Base-by-base conservation (phyloP, 768 basidiomycete genomes). In the Boletus insuetus region DNA sequence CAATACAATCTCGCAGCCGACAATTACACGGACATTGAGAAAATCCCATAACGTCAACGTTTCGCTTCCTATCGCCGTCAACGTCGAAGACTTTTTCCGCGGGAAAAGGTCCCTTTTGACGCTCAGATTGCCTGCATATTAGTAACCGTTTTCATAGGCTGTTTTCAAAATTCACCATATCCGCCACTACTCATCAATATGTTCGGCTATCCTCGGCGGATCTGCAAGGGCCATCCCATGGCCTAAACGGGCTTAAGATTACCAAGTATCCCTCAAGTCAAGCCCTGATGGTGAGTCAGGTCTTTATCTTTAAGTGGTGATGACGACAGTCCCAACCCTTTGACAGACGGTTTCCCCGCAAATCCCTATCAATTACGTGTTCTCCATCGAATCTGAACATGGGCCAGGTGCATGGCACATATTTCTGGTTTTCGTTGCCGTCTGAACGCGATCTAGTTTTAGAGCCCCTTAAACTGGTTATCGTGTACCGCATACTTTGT, bases 11-110 rank as follows among this genome's bases (percentile, higher is more conserved):
- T 59, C 73, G 2, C 81, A 87, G 55, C 79, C 85, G 1, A 71
- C 71, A 4, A 59, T 86, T 6, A 69, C 70, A 16, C 80, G 93
- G 37, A 79, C 70, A 6, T 69, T 91, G 26, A 76, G 74, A 38
- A 75, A 82, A 31, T 77, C 81, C 13, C 79, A 82, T 54, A 70
- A 78, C 3, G 75, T 95, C 5, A 77, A 80, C 14, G 84, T 87
- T 8, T 79, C 87, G 0, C 76, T 98, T 4, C 95, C 96, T 0
- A 77, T 99, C 42, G 83, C 89, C 3, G 90, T 98, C 54, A 97
- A 95, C 54, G 96, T 98, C 0, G 91, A 98, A 71, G 97, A 99
- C 68, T 95, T 93, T 71, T 98, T 98, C 77, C 84, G 96, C 20
- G 87, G 88, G 26, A 77, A 83, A 53, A 86, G 84, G 96, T 94